Evolutionary conservation across 148 eudicot genomes (phyloP), one percentile per base, ranked within the genome.

Genomic region (Rhododendron kiyosumense): DNA sequence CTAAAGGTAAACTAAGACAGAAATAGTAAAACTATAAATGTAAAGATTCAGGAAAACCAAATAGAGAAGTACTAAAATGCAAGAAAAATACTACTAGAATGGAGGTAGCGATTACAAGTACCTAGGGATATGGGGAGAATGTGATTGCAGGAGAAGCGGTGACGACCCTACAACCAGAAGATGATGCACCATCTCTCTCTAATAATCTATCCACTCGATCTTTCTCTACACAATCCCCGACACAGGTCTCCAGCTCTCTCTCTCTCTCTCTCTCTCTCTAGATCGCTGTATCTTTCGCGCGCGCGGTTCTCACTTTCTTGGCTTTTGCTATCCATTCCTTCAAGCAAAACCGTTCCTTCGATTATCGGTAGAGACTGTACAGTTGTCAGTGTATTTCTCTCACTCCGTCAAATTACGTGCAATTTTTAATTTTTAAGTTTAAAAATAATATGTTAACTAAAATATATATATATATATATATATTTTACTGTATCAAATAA

Each of bases 111-210:
- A 45, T 28, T 4, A 5, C 12, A 22, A 0, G 74, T 76, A 90
- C 92, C 89, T 87, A 82, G 85, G 81, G 48, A 80, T 67, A 51
- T 79, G 89, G 71, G 87, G 81, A 84, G 83, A 87, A 78, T 81
- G 88, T 43, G 91, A 86, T 38, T 28, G 91, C 30, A 87, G 84
- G 20, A 86, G 88, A 32, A 86, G 20, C 8, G 88, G 89, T 5
- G 87, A 77, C 36, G 91, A 86, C 63, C 84, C 83, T 59, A 71
- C 88, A 75, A 80, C 87, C 80, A 85, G 84, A 3, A 86, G 80
- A 78, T 86, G 86, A 81, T 63, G 83, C 84, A 83, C 83, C 88
- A 87, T 83, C 48, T 41, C 69, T 87, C 57, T 34, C 26, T 65
- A 81, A 46, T 30, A 15, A 79, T 26, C 48, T 36, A 6, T 9